Evolutionary conservation across 2,329 filamentous ascomycete genomes (phyloP), one percentile per base, ranked within the genome.

Genomic region (Taxawa tesnikishii): DNA sequence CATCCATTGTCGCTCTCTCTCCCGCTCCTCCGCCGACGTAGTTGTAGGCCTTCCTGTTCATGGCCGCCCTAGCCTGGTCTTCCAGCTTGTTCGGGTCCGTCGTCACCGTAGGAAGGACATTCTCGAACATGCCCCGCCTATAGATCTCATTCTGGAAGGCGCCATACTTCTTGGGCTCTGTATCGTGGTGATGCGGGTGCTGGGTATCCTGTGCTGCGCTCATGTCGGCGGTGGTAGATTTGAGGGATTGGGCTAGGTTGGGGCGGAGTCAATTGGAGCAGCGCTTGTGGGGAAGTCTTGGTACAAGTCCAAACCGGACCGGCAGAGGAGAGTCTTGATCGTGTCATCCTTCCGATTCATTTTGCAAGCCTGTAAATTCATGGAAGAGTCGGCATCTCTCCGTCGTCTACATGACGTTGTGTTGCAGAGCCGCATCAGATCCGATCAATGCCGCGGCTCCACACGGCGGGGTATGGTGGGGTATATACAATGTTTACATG

Each of bases 1-100:
- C 68, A 31, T 70, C 66, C 60, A 73, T 68, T 0, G 75, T 79
- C 3, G 70, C 62, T 23, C 65, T 60, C 43, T 75, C 71, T 2
- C 74, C 72, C 1, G 74, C 74, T 5, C 70, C 72, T n/a, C 74
- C 73, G 11, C 64, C 58, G 15, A 77, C 66, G 53, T 79, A 79
- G 39, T 69, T 69, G 47, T 68, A 78, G 6, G 64, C 58, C 8
- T 62, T 58, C 2, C 54, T 50, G 13, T 54, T 50, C 52, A 77
- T 59, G 10, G 49, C 52, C 33, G 62, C 53, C 31, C 56, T 58
- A 2, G 74, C 74, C 42, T 73, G 65, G 16, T 61, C 58, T 43
- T 76, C 66, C 3, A 77, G 59, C 32, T 60, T 59, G 39, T 67
- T 70, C 5, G 71, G 67, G 33, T 77, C 66, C 2, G 73, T 77